Evolutionary conservation across 2,329 filamentous ascomycete species (phyloP).

Genomic region (Chaetothyriales sp.): DNA sequence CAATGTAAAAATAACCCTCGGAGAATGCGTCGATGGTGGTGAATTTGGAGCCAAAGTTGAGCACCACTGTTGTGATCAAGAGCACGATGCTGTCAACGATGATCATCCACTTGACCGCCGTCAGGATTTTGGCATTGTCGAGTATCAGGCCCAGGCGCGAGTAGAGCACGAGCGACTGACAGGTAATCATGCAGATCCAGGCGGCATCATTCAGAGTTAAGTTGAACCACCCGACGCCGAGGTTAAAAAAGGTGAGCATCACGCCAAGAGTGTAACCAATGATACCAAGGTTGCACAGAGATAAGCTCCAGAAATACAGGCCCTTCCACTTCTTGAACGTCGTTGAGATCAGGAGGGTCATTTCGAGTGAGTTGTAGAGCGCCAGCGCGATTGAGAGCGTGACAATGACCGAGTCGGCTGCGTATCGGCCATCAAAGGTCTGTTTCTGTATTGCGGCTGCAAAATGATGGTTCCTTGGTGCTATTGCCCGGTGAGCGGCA

Average conservation of each 20-base stretch:
- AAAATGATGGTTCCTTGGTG: neutral
- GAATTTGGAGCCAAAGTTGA: slow-evolving; percentile 28
- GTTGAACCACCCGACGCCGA: slow-evolving; percentile 21
- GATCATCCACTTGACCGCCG: slow-evolving; percentile 31
- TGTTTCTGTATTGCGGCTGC: neutral
- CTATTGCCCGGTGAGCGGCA: neutral
- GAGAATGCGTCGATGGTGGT: slow-evolving; percentile 13
- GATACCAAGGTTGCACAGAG: slow-evolving; percentile 29
- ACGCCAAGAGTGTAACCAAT: slow-evolving; percentile 31
- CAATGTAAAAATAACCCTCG: slow-evolving; percentile 30
- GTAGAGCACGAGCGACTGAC: slow-evolving; percentile 36
- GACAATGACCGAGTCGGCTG: slow-evolving; percentile 21
- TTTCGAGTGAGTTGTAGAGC: slow-evolving; percentile 36
- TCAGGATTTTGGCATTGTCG: slow-evolving; percentile 19
- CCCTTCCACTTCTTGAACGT: slow-evolving; percentile 32
- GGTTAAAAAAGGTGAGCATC: slow-evolving; percentile 30
- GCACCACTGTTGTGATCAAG: slow-evolving; percentile 29
- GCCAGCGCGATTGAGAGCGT: slow-evolving; percentile 31
- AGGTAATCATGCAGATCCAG: slow-evolving; percentile 33
- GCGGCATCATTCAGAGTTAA: slow-evolving; percentile 30
- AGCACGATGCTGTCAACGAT: slow-evolving; percentile 28
- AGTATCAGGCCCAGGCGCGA: slow-evolving; percentile 33
- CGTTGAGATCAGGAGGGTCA: slow-evolving; percentile 32
- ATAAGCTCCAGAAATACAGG: slow-evolving; percentile 36
- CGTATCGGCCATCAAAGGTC: slow-evolving; percentile 3